phyloP scores from a whole-genome alignment of 306 rosid genomes.

The Medicago arabica region DNA sequence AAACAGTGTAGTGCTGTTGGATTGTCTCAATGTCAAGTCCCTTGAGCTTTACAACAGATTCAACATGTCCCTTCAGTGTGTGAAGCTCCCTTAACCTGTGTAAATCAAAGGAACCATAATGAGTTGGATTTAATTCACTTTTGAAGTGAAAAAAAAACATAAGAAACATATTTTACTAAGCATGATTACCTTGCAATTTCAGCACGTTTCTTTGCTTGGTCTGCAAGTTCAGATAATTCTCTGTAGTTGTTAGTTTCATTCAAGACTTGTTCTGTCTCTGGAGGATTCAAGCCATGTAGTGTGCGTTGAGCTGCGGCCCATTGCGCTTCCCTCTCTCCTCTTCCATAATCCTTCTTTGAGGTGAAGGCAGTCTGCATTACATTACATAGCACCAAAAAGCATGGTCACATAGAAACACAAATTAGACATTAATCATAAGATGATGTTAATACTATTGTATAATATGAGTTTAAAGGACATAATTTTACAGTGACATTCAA shows the following conservation, averaged over 20 bases:
- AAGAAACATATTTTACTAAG: no score
- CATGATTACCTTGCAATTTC: conserved; percentile 89
- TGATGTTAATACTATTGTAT: no score
- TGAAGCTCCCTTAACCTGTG: conserved; percentile 94
- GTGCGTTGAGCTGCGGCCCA: conserved; percentile 95
- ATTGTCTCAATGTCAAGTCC: conserved; percentile 91
- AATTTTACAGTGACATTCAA: no score
- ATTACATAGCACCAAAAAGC: background rate
- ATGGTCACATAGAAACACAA: no score
- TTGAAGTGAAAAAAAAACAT: no score
- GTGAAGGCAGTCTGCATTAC: conserved; percentile 76
- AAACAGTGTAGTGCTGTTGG: conserved; percentile 89
- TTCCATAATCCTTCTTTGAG: conserved; percentile 82
- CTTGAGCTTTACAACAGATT: conserved; percentile 87
- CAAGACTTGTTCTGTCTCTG: conserved; percentile 51
- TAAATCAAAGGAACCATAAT: no score
- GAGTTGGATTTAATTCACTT: no score
- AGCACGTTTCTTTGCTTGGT: conserved; percentile 82
- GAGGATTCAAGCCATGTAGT: conserved; percentile 81
- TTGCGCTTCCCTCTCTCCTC: conserved; percentile 86
- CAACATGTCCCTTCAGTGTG: conserved; percentile 90
- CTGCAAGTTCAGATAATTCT: conserved; percentile 81
- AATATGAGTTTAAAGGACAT: no score
- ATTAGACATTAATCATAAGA: no score
- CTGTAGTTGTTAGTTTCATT: conserved; percentile 59